These are phyloP conservation scores for Tuber umbilicatum DNA, from an alignment of 495 filamentous ascomycete species.

Conservation along the genomic window DNA sequence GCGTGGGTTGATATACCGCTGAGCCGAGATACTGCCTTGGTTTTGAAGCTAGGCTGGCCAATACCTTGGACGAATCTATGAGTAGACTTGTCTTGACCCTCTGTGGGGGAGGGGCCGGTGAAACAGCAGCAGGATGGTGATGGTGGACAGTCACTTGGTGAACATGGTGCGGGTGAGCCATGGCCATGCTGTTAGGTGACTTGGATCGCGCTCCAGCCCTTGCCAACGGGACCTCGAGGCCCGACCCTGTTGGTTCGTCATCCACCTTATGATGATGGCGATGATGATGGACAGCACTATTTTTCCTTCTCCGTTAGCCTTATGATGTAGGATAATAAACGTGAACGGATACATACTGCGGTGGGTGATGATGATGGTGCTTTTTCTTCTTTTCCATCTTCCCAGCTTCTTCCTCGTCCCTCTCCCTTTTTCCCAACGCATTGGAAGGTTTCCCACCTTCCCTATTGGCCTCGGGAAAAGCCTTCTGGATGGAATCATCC, in stretches of 20 bases:
- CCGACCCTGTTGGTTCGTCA: constrained; percentile 50
- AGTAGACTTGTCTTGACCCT: constrained; percentile 39
- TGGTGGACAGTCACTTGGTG: constrained; percentile 46
- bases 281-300: constrained; percentile 54
- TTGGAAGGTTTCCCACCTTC: constrained; percentile 23
- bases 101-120: constrained; percentile 42
- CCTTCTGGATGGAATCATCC: constrained; percentile 33
- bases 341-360: constrained; percentile 44
- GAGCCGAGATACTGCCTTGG: constrained; percentile 46
- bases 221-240: constrained; percentile 44
- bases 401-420: constrained; percentile 41
- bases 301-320: constrained; percentile 32
- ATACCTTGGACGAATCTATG: constrained; percentile 46
- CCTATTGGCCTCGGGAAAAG: constrained; percentile 24
- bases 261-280: constrained; percentile 65
- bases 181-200: constrained; percentile 40
- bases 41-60: constrained; percentile 51
- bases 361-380: constrained; percentile 45
- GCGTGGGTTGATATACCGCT: constrained; percentile 48
- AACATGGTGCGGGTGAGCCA: constrained; percentile 54
- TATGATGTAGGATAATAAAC: constrained; percentile 5
- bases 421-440: constrained; percentile 31
- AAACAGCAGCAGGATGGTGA: constrained; percentile 48
- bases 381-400: constrained; percentile 42
- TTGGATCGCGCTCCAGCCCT: constrained; percentile 32